Base-by-base conservation (phyloP, 2,329 filamentous ascomycete genomes). In the Diaporthe aspalathi region DNA sequence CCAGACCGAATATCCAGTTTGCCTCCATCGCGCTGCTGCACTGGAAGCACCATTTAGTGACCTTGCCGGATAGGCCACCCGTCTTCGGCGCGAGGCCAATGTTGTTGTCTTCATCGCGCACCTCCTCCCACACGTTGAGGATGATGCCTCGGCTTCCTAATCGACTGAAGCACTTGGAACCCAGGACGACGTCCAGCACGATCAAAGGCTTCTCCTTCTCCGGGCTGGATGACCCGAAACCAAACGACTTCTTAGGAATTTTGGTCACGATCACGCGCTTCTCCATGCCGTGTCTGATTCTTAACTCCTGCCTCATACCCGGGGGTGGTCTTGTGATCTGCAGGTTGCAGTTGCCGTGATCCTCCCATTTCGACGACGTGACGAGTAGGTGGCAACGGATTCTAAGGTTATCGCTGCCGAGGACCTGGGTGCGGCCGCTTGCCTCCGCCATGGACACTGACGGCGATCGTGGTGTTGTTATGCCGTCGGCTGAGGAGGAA, bases 111-210 rank as follows among this genome's bases (percentile, higher is more conserved):
- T 88, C 88, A 74, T 91, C 88, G 62, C 90, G 90, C 75, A 92
- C 84, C 74, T 94, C 91, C 79, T 96, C 93, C 90, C 94, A 96
- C 45, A 98, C 92, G 74, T 93, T 95, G 70, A 97, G 91, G 1
- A 96, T 93, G 76, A 98, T 95, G 57, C 95, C 95, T 43, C 93
- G 92, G 75, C 92, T 90, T 6, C 94, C 95, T 72, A 97, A 90
- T 22, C 93, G 86, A 75, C 95, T 92, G 81, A 97, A 97, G 78
- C 93, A 95, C 70, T 90, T 93, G 78, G 94, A 94, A 14, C 92
- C 92, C 1, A 98, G 85, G 60, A 94, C 94, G 1, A 93, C 94
- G 80, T 98, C 95, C 0, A 98, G 86, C 45, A 97, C 81, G 1
- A 92, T 86, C 73, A 91, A 85, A 27, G 89, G 88, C 73, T 84